Conservation (phyloP, 495 filamentous ascomycete species). For the Penicillium taxi region DNA sequence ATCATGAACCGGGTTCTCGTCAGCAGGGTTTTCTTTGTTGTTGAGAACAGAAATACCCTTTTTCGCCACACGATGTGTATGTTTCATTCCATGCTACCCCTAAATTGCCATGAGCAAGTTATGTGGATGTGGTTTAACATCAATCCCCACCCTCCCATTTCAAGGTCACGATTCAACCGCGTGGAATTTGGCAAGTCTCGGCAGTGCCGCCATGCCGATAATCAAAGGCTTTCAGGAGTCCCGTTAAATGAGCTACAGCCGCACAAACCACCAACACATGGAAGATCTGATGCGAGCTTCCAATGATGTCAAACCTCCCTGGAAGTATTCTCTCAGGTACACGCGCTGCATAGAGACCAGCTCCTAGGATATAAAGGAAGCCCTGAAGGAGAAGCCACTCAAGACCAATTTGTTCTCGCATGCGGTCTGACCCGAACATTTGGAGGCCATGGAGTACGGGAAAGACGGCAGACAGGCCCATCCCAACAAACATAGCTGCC, state of each 20-base stretch:
- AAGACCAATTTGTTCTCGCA: constrained; percentile 70
- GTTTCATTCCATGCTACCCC: constrained; percentile 22
- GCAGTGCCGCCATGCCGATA: constrained; percentile 42
- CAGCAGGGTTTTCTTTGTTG: constrained; percentile 16
- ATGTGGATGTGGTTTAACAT: too few relatives aligned
- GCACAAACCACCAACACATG: constrained; percentile 57
- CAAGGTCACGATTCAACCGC: constrained; percentile 16
- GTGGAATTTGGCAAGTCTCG: constrained; percentile 30
- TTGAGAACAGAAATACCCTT: constrained; percentile 2
- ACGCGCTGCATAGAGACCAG: constrained; percentile 67
- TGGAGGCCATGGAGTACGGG: constrained; percentile 68
- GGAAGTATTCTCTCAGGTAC: constrained; percentile 44
- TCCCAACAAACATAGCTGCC: constrained; percentile 81
- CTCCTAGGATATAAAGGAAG: constrained; percentile 76
- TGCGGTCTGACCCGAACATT: constrained; percentile 49
- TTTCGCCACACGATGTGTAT: constrained; percentile 12
- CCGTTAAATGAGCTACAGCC: constrained; percentile 49
- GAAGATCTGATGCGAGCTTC: constrained; percentile 58
- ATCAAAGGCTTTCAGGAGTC: constrained; percentile 51
- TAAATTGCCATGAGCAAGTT: constrained; percentile 21
- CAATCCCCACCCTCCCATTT: constrained; percentile 13
- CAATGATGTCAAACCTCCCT: constrained; percentile 53
- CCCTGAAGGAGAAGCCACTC: constrained; percentile 76
- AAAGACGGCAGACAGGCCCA: constrained; percentile 77
- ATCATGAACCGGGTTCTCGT: constrained; percentile 16